Evolutionary conservation across 202 grass and related monocot genomes (phyloP).

Genomic region (Hordeum pubiflorum): DNA sequence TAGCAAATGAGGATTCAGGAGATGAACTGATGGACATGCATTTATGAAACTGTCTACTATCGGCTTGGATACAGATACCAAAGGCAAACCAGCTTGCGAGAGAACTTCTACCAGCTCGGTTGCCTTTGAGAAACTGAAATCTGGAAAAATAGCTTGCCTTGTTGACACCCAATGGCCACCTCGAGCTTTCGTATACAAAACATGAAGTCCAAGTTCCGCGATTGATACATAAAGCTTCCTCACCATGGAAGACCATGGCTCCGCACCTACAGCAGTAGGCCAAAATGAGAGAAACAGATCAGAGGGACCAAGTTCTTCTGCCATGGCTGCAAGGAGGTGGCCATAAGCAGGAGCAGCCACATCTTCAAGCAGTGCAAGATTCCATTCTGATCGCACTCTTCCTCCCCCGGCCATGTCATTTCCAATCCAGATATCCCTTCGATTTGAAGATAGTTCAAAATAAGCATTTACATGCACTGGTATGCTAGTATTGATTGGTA

Average conservation of each 20-base stretch:
- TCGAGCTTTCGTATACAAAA: constrained; percentile 88
- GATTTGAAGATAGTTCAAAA: constrained; percentile 98
- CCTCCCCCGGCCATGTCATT: constrained; percentile 97
- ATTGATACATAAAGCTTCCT: constrained; percentile 75
- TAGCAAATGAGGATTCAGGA: constrained; percentile 78
- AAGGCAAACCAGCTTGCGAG: constrained; percentile 71
- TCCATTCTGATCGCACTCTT: constrained; percentile 93
- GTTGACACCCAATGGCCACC: constrained; percentile 91
- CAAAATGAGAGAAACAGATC: constrained; percentile 86
- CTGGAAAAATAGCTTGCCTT: constrained; percentile 89
- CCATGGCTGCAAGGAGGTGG: constrained; percentile 76
- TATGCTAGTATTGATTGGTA: constrained; percentile 77
- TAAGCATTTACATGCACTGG: constrained; percentile 95
- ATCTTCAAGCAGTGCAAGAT: constrained; percentile 85
- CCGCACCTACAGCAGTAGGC: constrained; percentile 62
- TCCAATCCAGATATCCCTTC: constrained; percentile 98
- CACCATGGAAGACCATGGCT: constrained; percentile 93
- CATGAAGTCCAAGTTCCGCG: constrained; percentile 69
- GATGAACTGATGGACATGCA: constrained; percentile 66
- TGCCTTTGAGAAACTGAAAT: constrained; percentile 78
- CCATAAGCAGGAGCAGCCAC: constrained; percentile 79
- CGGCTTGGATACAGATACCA: constrained; percentile 71
- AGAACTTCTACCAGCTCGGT: constrained; percentile 69
- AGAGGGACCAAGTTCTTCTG: constrained; percentile 70
- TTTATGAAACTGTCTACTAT: constrained; percentile 76